These are phyloP conservation scores for Amanita subjunquillea DNA, from an alignment of 768 basidiomycete species.

Conservation along the genomic window DNA sequence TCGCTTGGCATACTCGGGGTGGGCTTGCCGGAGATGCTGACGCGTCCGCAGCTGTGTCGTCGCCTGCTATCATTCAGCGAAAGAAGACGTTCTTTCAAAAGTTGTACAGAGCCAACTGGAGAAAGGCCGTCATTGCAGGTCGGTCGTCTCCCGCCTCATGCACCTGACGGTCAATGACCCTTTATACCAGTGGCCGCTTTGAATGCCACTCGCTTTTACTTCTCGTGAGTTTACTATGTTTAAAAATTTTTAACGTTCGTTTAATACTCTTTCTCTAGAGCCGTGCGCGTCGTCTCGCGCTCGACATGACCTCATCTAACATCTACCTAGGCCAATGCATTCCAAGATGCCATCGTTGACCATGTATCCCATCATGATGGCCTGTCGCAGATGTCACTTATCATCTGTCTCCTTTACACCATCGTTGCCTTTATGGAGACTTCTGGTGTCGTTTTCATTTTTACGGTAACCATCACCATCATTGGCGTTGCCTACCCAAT, in stretches of 20 bases:
- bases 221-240: constrained; percentile 18
- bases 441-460: neutral
- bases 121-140: constrained; percentile 29
- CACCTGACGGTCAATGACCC: neutral
- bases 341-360: constrained; percentile 25
- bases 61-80: constrained; percentile 11
- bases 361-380: constrained; percentile 18
- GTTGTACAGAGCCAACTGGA: constrained; percentile 30
- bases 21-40: neutral
- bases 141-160: constrained; percentile 6
- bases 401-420: constrained; percentile 19
- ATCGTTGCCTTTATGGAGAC: constrained; percentile 3
- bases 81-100: constrained; percentile 21
- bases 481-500: neutral
- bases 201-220: constrained; percentile 27
- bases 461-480: constrained; percentile 12
- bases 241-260: neutral
- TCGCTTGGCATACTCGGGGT: neutral
- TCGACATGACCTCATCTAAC: neutral
- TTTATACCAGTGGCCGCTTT: constrained; percentile 23
- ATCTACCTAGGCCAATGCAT: constrained; percentile 19
- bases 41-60: neutral
- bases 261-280: constrained; percentile 9
- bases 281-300: constrained; percentile 11
- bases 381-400: constrained; percentile 24